Evolutionary conservation across 805 yeast genomes (phyloP).

Genomic region (Wickerhamomyces silvicola): DNA sequence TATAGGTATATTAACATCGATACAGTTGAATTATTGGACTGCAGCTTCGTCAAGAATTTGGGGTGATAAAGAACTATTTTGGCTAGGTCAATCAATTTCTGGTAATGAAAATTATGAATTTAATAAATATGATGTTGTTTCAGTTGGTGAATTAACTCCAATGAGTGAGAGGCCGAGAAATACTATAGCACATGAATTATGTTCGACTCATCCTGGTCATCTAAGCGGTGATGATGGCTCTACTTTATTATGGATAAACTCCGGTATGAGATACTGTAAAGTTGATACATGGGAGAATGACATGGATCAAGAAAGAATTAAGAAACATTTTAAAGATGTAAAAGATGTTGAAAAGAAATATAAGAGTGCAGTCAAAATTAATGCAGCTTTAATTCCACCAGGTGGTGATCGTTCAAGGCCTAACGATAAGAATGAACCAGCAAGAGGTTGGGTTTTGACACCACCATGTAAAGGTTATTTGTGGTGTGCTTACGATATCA

Average conservation of each 20-base stretch:
- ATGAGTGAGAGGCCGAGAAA: constrained; percentile 4
- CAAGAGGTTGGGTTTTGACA: constrained; percentile 46
- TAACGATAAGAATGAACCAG: constrained; percentile 36
- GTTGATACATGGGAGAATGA: constrained; percentile 27
- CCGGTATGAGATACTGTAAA: constrained; percentile 48
- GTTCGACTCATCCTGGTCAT: constrained; percentile 56
- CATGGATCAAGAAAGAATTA: constrained; percentile 24
- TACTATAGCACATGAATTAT: constrained; percentile 31
- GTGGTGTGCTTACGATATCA: constrained; percentile 56
- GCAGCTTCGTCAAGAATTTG: constrained; percentile 32
- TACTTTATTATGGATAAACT: constrained; percentile 48
- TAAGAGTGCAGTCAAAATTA: constrained; percentile 33
- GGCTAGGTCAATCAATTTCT: constrained; percentile 49
- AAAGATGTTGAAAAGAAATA: constrained; percentile 22
- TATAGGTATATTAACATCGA: constrained; percentile 14
- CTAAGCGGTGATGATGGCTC: constrained; percentile 38
- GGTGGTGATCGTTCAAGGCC: constrained; percentile 21
- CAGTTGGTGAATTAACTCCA: constrained; percentile 10
- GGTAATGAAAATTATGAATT: constrained; percentile 25
- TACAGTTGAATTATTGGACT: constrained; percentile 14
- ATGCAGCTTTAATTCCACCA: constrained; percentile 48
- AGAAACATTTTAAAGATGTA: constrained; percentile 15
- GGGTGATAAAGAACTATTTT: constrained; percentile 71
- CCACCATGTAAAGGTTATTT: constrained; percentile 44
- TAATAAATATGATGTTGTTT: constrained; percentile 12